Evolutionary conservation across 371 early-diverging fungal species (phyloP), one percentile per base, ranked within the genome.

Genomic region (Amoeboaphelidium protococcarum): DNA sequence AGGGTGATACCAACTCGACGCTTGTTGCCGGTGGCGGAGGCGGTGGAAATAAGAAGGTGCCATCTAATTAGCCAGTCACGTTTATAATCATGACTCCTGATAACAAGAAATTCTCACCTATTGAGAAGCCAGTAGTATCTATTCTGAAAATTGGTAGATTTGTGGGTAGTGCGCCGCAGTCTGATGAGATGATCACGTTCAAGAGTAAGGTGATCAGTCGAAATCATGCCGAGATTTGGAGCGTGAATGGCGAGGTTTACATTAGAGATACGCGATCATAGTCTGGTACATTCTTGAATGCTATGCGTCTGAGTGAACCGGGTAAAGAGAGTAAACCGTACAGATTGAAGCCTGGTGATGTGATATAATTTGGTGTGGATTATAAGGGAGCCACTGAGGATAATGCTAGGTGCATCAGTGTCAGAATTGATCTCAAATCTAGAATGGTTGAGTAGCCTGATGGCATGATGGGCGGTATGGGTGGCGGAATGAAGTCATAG

Each of bases 251-350:
- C 21, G 55, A 82, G 79, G 68, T 94, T 26, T 91, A 64, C 55
- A 73, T 91, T 46, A 71, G 80, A 48, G 95, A 94, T 62, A 82
- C 82, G 25, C 83, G 80, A 48, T 82, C 82, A 44, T 88, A 88
- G 3, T 86, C 88, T 20, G 95, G 95, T 19, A 94, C 95, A 13
- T 95, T 91, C 57, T 61, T 91, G 41, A 95, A 95, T 66, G 80
- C 82, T 58, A 71, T 82, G 54, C 66, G 95, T 2, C 60, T 94
- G 20, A 74, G 80, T 42, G 74, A 86, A 12, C 78, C 89, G 2
- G 77, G 77, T 12, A 76, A 78, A 47, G 88, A 87, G 54, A 81
- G 82, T 44, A 57, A 69, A 45, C 76, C 88, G 23, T 72, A 72
- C 20, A 73, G 69, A 27, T 58, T 94, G 45, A 72, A 78, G 53